A percentile compares a stretch with the other conserved stretches of the same genome.
Conservation (phyloP, 495 filamentous ascomycete genomes). For the Symbiotaphrina buchneri region DNA sequence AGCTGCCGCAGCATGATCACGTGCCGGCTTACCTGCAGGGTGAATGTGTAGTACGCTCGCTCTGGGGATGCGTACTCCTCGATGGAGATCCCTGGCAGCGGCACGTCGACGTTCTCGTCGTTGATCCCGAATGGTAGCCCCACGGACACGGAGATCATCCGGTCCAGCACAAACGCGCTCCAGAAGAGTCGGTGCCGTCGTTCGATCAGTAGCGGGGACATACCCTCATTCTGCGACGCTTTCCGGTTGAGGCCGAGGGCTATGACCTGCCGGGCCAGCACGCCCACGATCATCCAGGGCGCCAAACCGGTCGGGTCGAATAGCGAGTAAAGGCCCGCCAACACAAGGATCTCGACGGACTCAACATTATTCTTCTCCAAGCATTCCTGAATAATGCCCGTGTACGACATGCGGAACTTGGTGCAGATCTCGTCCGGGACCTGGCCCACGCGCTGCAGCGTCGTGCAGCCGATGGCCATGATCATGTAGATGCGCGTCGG, state of each 20-base stretch:
- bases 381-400: constrained; percentile 1
- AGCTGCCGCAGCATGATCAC: constrained; percentile 12
- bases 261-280: constrained; percentile 9
- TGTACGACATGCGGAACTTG: not conserved
- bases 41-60: constrained; percentile 8
- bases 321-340: constrained; percentile 12
- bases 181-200: constrained; percentile 11
- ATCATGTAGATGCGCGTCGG: not conserved
- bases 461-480: not conserved
- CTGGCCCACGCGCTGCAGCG: not conserved
- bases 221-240: constrained; percentile 2
- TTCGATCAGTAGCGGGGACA: constrained; percentile 6
- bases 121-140: constrained; percentile 9
- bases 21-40: constrained; percentile 11
- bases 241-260: constrained; percentile 8
- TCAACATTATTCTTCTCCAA: constrained; percentile 5
- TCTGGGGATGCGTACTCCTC: constrained; percentile 11
- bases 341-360: constrained; percentile 9
- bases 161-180: constrained; percentile 12
- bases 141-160: constrained; percentile 11
- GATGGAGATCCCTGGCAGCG: constrained; percentile 12
- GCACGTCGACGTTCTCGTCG: constrained; percentile 9
- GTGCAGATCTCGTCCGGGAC: not conserved
- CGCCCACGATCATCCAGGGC: constrained; percentile 9
- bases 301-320: constrained; percentile 10